Base-by-base conservation (phyloP, 306 rosid genomes). In the Lathyrus oleraceus region DNA sequence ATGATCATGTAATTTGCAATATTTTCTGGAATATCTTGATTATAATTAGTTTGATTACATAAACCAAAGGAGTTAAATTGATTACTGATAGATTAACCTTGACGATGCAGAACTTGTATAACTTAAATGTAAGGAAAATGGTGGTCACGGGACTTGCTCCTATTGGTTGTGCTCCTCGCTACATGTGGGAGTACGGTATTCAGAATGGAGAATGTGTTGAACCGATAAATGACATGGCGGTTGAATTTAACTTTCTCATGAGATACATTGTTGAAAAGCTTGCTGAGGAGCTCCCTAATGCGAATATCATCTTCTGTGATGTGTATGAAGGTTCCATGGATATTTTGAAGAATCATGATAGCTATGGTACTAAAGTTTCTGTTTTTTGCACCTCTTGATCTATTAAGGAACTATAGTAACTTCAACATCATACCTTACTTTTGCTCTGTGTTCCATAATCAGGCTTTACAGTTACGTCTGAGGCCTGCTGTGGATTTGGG, bases 401-500 rank as follows among this genome's bases (percentile, higher is more conserved):
- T 63, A 44, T 58, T 38, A 20, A 13, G 12, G 32, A 42, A 25
- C 48, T 82, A 12, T 65, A 27, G 14, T 59, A n/a, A 47, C 44
- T 63, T 5, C 2, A 63, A 12, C 60, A 16, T 71, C 51, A 77
- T 36, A 67, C 76, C 65, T 79, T 10, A 63, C 69, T 72, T 72
- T 21, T 38, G 44, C 35, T 70, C 25, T 78, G 36, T 75, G 65
- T 70, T 65, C 43, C 40, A 16, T 72, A 17, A 81, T 81, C 68
- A 93, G 97, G 98, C 51, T 93, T 93, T 76, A 76, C 78, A 11
- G 79, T 78, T 61, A 93, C 97, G 12, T 74, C 69, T 0, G 90
- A 87, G 28, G 94, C 97, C n/a, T 94, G 97, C 76, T 94, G 98
- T 80, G 98, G 97, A 57, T 65, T 83, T n/a, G 96, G 97, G 30